These are phyloP conservation scores for Aspergillus vadensis DNA, from an alignment of 2,329 filamentous ascomycete genomes.

Conservation along the genomic window DNA sequence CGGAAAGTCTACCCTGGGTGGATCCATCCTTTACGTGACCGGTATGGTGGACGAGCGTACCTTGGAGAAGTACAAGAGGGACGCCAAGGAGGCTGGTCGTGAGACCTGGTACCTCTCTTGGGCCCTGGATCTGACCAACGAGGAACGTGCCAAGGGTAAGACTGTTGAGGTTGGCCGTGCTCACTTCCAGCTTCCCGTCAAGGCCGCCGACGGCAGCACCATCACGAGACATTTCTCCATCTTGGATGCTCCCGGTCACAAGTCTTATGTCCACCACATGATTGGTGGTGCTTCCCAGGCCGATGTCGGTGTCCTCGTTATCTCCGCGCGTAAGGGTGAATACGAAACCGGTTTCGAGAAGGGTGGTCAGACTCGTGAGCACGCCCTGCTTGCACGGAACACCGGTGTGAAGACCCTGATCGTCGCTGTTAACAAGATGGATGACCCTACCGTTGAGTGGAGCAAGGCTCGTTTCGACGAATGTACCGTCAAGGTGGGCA, in stretches of 20 bases:
- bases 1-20: slow-evolving; percentile 94
- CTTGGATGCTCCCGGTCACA: slow-evolving; percentile 94
- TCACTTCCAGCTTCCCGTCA: slow-evolving; percentile 77
- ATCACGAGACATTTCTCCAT: slow-evolving; percentile 96
- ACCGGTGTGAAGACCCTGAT: slow-evolving; percentile 97
- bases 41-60: slow-evolving; percentile 99
- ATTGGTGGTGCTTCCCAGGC: slow-evolving; percentile 93
- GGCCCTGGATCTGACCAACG: slow-evolving; percentile 95
- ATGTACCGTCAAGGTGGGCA: slow-evolving; percentile 82
- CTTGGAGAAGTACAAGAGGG: slow-evolving; percentile 95
- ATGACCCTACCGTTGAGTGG: slow-evolving; percentile 95
- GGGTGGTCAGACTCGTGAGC: slow-evolving; percentile 95
- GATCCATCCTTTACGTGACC: slow-evolving; percentile 86
- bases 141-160: slow-evolving; percentile 94
- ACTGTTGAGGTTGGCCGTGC: slow-evolving; percentile 96
- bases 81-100: slow-evolving; percentile 92
- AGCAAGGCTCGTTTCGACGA: slow-evolving; percentile 89
- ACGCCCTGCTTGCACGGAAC: slow-evolving; percentile 96
- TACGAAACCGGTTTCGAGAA: slow-evolving; percentile 98
- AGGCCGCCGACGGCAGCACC: slow-evolving; percentile 39
- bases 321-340: slow-evolving; percentile 94
- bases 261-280: slow-evolving; percentile 98
- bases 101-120: slow-evolving; percentile 99
- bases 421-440: slow-evolving; percentile 99
- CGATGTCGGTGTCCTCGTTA: slow-evolving; percentile 92